Evolutionary conservation across 306 rosid genomes (phyloP), one percentile per base, ranked within the genome.

Genomic region (Gastrolobium villosum): DNA sequence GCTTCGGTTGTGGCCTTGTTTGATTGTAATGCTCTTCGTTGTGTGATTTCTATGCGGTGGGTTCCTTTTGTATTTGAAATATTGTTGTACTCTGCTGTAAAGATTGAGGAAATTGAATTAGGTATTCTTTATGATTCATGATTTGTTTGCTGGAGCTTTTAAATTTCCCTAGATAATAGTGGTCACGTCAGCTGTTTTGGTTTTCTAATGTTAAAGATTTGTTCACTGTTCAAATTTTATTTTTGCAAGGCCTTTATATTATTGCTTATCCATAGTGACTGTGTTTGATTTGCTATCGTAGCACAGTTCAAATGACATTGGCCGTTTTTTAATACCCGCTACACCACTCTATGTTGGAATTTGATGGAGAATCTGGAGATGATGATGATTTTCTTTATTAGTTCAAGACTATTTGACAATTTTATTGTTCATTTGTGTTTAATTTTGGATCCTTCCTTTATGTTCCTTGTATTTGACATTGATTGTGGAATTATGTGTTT

Each of bases 31-130:
- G 62, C 55, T 1, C 46, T 2, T 82, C 68, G 15, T 14, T 48
- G 73, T 71, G 55, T 34, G 26, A 20, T 68, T 62, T 39, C n/a
- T 39, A 46, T 50, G 35, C 62, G 66, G 26, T 61, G 62, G 15
- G 50, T 8, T 32, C 40, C n/a, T 35, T 81, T 50, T 62, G 11
- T 3, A 3, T 61, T 70, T 32, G 68, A 54, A 68, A 61, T 74
- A 2, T 63, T 62, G 75, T 39, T 68, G 77, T 80, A 57, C 43
- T 54, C 54, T 73, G 26, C 26, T 20, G n/a, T 74, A 15, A 40
- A 74, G 86, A 74, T 62, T 78, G 84, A 69, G 57, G 48, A 28
- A 62, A n/a, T 54, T 69, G 40, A 78, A 64, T 20, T 46, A 65
- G 75, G 35, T 49, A 41, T 63, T 78, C 32, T 65, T 20, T 56